These are phyloP conservation scores for Xylaria castorea DNA, from an alignment of 495 filamentous ascomycete genomes.

Conservation along the genomic window DNA sequence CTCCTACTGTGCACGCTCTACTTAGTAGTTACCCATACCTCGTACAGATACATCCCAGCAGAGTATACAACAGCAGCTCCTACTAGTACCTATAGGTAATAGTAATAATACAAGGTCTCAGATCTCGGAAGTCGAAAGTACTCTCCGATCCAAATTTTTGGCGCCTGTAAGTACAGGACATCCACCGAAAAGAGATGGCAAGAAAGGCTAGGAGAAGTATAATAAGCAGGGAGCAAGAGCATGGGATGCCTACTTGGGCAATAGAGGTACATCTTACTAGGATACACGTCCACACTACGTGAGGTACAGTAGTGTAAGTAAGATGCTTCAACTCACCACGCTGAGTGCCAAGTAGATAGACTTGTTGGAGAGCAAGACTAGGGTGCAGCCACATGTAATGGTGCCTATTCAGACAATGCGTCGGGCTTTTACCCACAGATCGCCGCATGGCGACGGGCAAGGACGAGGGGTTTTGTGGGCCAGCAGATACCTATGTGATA, in stretches of 20 bases:
- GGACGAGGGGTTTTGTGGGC: conserved; percentile 28
- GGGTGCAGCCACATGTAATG: conserved; percentile 21
- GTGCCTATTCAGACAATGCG: conserved; percentile 34
- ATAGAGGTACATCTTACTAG: too few relatives aligned
- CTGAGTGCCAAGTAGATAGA: conserved; percentile 13
- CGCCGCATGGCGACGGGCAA: conserved; percentile 42
- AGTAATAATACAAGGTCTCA: neutral
- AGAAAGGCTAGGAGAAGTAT: neutral
- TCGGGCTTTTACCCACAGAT: conserved; percentile 35
- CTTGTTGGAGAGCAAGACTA: conserved; percentile 22
- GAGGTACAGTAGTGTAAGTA: neutral
- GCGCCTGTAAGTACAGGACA: neutral
- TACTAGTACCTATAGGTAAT: neutral
- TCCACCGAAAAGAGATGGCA: neutral
- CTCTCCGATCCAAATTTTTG: neutral
- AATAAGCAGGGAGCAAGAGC: neutral
- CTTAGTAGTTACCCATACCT: neutral
- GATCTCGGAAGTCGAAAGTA: conserved; percentile 19
- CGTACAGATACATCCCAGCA: neutral
- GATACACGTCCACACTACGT: too few relatives aligned
- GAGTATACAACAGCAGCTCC: neutral
- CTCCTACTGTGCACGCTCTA: neutral
- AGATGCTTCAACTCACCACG: neutral
- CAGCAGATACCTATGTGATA: conserved; percentile 19
- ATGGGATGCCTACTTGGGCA: neutral